Base-by-base conservation (phyloP, 2,329 filamentous ascomycete genomes). In the Dothistroma septosporum region DNA sequence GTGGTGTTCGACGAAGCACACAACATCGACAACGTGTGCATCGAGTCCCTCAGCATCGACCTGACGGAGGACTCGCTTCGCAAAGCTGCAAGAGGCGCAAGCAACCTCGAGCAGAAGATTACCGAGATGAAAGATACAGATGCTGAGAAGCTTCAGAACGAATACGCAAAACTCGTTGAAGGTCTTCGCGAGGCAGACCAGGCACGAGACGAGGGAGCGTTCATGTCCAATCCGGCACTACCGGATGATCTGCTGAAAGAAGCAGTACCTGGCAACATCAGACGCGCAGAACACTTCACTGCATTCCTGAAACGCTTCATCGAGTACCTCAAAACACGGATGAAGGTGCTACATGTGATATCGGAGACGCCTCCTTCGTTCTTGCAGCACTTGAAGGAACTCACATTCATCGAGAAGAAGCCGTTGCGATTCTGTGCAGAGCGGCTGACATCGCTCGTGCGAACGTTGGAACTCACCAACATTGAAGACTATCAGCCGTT, bases 1-100 rank as follows among this genome's bases (percentile, higher is more conserved):
- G 91, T 99, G 21, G 94, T 99, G 2, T 99, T 99, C 66, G 94
- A 99, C 72, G 94, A 99, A 76, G 94, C 94, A 14, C 94, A 99
- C 79, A 99, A 99, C 72, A 99, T 99, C 69, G 94, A 99, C 82
- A 99, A 99, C 73, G 94, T 99, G 61, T 99, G 95, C 74, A 99
- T 99, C 67, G 94, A 99, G 73, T 93, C 94, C 1, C 79, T 97
- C 12, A 99, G 94, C 72, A 97, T 96, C 47, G 94, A 99, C 70
- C 85, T 99, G 60, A 97, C 93, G 0, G 92, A 99, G 73, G 94
- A 97, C 68, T 97, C 93, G 0, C 76, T 99, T 57, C 86, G 92
- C 22, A 96, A 91, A 77, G 94, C 94, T 21, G 92, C 92, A 1
- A 84, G 92, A 66, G 94, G 94, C 5, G 95, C 93, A 12, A 88